These are phyloP conservation scores for Flaveria sonorensis DNA, from an alignment of 129 eudicot species.

Conservation along the genomic window DNA sequence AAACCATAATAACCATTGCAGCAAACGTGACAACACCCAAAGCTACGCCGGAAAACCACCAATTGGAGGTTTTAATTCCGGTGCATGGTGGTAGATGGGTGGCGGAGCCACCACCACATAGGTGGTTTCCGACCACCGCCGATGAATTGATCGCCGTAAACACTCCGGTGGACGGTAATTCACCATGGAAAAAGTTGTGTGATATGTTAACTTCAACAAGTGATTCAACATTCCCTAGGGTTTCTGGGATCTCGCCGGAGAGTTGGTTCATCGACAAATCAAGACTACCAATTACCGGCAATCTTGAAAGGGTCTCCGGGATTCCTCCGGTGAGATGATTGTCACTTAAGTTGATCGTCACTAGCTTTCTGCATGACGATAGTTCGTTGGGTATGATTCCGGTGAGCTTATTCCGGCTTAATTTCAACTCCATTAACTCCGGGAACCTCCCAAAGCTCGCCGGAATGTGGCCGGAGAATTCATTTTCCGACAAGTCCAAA, in stretches of 20 bases:
- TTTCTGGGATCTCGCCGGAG: constrained; percentile 58
- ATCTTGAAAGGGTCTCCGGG: constrained; percentile 50
- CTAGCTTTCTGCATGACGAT: constrained; percentile 73
- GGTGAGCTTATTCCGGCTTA: constrained; percentile 47
- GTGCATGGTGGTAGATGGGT: constrained; percentile 63
- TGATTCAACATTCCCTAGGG: constrained; percentile 65
- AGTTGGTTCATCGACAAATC: constrained; percentile 75
- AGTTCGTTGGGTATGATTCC: constrained; percentile 66
- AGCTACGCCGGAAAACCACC: constrained; percentile 43
- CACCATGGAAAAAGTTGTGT: constrained; percentile 63
- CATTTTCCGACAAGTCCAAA: constrained; percentile 68
- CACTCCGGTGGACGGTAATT: constrained; percentile 70
- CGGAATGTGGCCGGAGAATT: constrained; percentile 56
- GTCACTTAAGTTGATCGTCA: constrained; percentile 60
- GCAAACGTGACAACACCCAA: constrained; percentile 31
- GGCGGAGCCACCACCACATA: constrained; percentile 56
- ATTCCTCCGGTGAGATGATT: constrained; percentile 62
- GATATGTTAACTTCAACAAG: constrained; percentile 76
- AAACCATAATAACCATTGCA: constrained; percentile 29
- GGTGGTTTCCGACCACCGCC: constrained; percentile 58
- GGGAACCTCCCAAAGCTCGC: constrained; percentile 46
- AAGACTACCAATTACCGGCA: constrained; percentile 78
- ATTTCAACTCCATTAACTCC: constrained; percentile 55
- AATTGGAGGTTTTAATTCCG: constrained; percentile 23
- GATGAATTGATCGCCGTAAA: constrained; percentile 65